Percentiles rank a stretch among this genome's conserved stretches.
These are phyloP conservation scores for Malus domestica DNA, from an alignment of 306 rosid genomes.

Conservation along the genomic window DNA sequence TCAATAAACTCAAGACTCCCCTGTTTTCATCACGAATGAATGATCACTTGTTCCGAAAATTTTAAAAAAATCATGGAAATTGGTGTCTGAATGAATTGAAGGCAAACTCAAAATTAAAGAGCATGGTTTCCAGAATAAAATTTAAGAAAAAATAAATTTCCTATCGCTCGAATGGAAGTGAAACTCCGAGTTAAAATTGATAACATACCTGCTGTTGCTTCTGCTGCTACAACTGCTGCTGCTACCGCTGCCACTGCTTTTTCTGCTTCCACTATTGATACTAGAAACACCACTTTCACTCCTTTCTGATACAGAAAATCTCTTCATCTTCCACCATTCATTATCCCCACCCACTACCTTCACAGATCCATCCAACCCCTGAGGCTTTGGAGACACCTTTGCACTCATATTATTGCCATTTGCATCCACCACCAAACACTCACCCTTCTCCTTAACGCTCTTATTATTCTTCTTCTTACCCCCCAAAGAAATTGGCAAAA, in stretches of 20 bases:
- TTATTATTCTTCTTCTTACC: slow-evolving; percentile 6
- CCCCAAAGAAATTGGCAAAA: slow-evolving; percentile 50
- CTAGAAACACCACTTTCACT: slow-evolving; percentile 53
- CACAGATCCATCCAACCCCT: slow-evolving; percentile 22
- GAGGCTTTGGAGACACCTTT: slow-evolving; percentile 56
- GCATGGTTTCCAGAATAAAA: neutral
- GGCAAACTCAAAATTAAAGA: neutral
- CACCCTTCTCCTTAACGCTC: slow-evolving; percentile 31
- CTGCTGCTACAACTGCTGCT: slow-evolving; percentile 37
- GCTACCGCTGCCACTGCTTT: slow-evolving; percentile 55
- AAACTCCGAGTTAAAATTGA: neutral
- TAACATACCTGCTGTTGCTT: slow-evolving; percentile 40
- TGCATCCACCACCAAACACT: neutral
- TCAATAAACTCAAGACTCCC: neutral
- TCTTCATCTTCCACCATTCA: slow-evolving; percentile 79
- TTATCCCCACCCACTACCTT: slow-evolving; percentile 33
- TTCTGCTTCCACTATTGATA: slow-evolving; percentile 43
- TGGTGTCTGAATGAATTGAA: neutral
- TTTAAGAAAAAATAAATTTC: neutral
- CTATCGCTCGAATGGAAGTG: neutral
- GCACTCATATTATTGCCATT: slow-evolving; percentile 15
- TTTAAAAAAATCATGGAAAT: neutral
- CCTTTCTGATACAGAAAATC: slow-evolving; percentile 22
- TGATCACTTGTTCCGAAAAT: neutral
- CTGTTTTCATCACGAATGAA: neutral